Percentiles rank a stretch among this genome's conserved stretches.
phyloP scores from a whole-genome alignment of 176 grass and related monocot genomes.

The Lolium rigidum region DNA sequence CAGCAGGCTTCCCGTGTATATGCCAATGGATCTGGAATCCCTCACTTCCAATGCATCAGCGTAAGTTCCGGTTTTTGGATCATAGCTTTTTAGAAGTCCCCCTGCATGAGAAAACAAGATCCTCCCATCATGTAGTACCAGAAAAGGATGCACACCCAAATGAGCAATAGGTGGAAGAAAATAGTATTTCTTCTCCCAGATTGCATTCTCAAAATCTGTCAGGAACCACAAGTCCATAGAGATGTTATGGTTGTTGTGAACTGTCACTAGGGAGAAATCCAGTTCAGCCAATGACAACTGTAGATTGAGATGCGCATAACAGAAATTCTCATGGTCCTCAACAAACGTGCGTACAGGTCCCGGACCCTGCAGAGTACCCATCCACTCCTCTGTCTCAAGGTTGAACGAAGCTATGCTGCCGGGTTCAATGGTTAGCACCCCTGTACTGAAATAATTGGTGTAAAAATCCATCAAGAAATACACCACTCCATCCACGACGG shows the following conservation, averaged over 20 bases:
- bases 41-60: too few species aligned
- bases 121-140: background rate
- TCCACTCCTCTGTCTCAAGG: conserved; percentile 25
- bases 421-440: background rate
- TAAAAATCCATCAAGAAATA: background rate
- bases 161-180: background rate
- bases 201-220: background rate
- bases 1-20: background rate
- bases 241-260: background rate
- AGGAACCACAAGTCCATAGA: conserved; percentile 14
- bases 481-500: background rate
- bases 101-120: background rate
- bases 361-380: background rate
- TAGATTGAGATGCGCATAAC: background rate
- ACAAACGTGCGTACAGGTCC: background rate
- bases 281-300: background rate
- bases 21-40: too few species aligned
- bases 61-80: background rate
- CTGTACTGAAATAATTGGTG: background rate
- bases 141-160: background rate
- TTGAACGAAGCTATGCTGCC: conserved; percentile 10
- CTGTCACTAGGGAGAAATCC: background rate
- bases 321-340: background rate
- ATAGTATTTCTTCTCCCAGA: conserved; percentile 12
- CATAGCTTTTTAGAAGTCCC: background rate